phyloP scores from a whole-genome alignment of 2,329 filamentous ascomycete genomes.

The Onygenales sp. region DNA sequence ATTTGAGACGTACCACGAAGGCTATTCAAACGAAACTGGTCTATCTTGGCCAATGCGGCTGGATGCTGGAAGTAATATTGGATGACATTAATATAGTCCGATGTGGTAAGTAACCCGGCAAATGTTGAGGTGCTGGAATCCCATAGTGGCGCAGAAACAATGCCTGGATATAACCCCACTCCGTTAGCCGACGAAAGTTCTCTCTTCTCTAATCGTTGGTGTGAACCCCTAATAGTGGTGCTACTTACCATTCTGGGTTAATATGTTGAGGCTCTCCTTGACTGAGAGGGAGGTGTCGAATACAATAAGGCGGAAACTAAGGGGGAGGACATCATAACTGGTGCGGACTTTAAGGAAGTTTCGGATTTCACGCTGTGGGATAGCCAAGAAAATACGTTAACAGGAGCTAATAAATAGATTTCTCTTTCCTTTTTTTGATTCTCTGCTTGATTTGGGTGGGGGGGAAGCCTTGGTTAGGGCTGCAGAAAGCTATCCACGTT shows the following conservation, averaged over 20 bases:
- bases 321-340: constrained; percentile 92
- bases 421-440: background rate
- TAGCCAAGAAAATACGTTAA: constrained; percentile 17
- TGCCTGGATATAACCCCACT: constrained; percentile 49
- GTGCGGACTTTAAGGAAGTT: constrained; percentile 94
- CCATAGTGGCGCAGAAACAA: constrained; percentile 95
- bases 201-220: background rate
- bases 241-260: constrained; percentile 78
- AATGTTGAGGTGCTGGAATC: constrained; percentile 89
- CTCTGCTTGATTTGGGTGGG: background rate
- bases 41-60: constrained; percentile 77
- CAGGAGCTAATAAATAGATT: constrained; percentile 6
- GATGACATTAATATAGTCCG: constrained; percentile 97
- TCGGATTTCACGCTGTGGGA: constrained; percentile 68
- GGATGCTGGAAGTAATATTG: constrained; percentile 99
- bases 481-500: background rate
- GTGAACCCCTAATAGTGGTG: background rate
- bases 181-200: background rate
- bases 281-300: constrained; percentile 92
- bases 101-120: constrained; percentile 86
- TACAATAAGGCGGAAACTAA: constrained; percentile 91
- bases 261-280: constrained; percentile 91
- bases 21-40: constrained; percentile 87
- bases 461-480: background rate
- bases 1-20: constrained; percentile 59